These are phyloP conservation scores for Coix lacrymajobi DNA, from an alignment of 176 grass and related monocot genomes.

Conservation along the genomic window DNA sequence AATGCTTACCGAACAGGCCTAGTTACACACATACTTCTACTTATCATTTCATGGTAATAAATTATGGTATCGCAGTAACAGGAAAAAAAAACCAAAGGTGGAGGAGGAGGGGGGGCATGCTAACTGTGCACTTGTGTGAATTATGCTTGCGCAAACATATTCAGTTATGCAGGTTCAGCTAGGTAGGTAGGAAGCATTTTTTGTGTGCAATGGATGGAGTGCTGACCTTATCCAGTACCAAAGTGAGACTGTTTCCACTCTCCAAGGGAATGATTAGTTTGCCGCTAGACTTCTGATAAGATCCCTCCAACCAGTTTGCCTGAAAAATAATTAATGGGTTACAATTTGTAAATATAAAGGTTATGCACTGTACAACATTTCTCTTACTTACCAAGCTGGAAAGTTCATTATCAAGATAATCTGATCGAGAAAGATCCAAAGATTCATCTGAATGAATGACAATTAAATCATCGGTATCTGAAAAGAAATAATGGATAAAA, in stretches of 20 bases:
- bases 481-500: slow-evolving; percentile 33
- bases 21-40: neutral
- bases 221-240: slow-evolving; percentile 72
- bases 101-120: neutral
- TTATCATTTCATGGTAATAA: neutral
- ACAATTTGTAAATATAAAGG: neutral
- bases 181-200: neutral
- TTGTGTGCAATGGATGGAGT: neutral
- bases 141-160: neutral
- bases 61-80: neutral
- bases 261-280: slow-evolving; percentile 74
- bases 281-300: slow-evolving; percentile 57
- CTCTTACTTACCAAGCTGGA: slow-evolving; percentile 51
- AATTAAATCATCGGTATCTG: slow-evolving; percentile 79
- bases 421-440: slow-evolving; percentile 49
- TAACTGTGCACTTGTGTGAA: neutral
- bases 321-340: slow-evolving; percentile 10
- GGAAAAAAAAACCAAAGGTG: neutral
- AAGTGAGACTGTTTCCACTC: slow-evolving; percentile 53
- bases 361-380: neutral
- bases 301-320: slow-evolving; percentile 75
- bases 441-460: slow-evolving; percentile 61
- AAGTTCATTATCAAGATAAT: slow-evolving; percentile 70
- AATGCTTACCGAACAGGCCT: too few species aligned
- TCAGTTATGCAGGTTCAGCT: neutral